Percentiles rank a stretch among this genome's conserved stretches.
These are phyloP conservation scores for Colletotrichum coccodes DNA, from an alignment of 2,329 filamentous ascomycete species.

Conservation along the genomic window DNA sequence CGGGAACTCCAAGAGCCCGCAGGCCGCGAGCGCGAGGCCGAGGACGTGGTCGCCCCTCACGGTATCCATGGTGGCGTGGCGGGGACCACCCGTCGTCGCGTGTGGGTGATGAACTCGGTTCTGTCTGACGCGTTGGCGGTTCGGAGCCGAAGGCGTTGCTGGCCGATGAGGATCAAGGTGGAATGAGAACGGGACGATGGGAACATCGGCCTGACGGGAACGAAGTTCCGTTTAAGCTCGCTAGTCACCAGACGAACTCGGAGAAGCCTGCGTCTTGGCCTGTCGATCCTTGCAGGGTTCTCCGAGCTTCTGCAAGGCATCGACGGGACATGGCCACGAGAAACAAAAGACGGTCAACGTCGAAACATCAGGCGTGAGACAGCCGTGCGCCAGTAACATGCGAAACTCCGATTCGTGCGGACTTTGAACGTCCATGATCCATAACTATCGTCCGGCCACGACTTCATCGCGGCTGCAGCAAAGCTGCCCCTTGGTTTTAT, in stretches of 20 bases:
- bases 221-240: neutral
- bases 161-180: neutral
- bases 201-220: neutral
- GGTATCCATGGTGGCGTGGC: neutral
- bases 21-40: neutral
- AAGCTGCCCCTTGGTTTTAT: constrained; percentile 13
- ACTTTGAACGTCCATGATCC: neutral
- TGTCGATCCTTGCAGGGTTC: neutral
- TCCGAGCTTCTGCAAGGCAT: neutral
- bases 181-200: neutral
- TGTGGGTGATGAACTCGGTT: too few species aligned
- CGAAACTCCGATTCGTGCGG: constrained; percentile 8
- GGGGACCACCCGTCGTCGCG: neutral
- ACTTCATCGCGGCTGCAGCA: neutral
- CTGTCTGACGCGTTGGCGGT: too few species aligned
- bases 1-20: constrained; percentile 6
- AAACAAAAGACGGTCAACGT: neutral
- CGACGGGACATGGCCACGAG: neutral
- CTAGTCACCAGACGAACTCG: neutral
- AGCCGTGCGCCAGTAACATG: neutral
- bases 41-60: neutral
- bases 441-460: neutral
- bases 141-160: neutral
- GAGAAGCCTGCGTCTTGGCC: neutral
- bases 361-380: neutral